phyloP scores from a whole-genome alignment of 1,284 basidiomycete genomes.

The Fomitopsis palustris region DNA sequence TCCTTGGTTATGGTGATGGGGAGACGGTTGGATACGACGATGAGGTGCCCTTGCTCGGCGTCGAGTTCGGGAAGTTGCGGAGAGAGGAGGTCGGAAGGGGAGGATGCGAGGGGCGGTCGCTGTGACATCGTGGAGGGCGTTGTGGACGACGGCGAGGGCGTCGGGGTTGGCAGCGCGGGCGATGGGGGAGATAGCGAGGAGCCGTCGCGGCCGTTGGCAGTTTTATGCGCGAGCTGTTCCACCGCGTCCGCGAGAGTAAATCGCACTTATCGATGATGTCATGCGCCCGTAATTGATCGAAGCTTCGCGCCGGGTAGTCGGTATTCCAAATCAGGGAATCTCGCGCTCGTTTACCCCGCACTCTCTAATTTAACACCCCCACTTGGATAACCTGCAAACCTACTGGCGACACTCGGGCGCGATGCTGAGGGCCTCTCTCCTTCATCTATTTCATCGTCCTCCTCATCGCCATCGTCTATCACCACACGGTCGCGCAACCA shows the following conservation, averaged over 20 bases:
- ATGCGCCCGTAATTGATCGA: background rate
- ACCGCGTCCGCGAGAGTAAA: background rate
- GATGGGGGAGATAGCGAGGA: background rate
- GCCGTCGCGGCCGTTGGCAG: background rate
- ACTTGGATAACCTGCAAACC: background rate
- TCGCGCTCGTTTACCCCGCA: background rate
- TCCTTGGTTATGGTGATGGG: conserved; percentile 92
- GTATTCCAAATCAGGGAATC: background rate
- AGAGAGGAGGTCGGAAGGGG: conserved; percentile 18
- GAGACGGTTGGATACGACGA: conserved; percentile 95
- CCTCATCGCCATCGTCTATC: background rate
- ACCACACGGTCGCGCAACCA: background rate
- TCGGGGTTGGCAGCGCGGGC: background rate
- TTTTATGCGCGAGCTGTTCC: background rate
- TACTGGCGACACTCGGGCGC: no score
- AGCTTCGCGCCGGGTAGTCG: background rate
- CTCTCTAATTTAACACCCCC: background rate
- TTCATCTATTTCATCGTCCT: background rate
- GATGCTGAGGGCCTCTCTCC: background rate
- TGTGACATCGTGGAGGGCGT: background rate
- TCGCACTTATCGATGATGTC: conserved; percentile 9
- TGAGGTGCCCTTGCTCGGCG: conserved; percentile 65
- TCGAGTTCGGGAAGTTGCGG: conserved; percentile 28
- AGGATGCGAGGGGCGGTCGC: conserved; percentile 4
- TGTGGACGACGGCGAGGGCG: background rate